Percentiles rank a stretch among this genome's conserved stretches.
Evolutionary conservation across 2,329 filamentous ascomycete species (phyloP).

Genomic region (Colletotrichum sansevieriae): DNA sequence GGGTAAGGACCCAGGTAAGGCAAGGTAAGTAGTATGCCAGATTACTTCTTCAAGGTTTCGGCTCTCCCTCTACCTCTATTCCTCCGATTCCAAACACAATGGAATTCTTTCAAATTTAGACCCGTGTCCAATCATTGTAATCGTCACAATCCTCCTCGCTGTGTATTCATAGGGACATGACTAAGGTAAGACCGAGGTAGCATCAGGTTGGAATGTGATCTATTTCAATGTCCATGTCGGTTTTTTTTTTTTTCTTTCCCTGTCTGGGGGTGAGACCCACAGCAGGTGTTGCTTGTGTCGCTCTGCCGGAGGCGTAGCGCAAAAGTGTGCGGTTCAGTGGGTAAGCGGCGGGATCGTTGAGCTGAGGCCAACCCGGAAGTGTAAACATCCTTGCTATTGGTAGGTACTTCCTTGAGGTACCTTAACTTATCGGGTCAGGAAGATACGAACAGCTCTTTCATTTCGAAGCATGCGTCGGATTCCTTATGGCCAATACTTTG

Average conservation of each 20-base stretch:
- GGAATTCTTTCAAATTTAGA: background rate
- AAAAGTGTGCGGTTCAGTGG: constrained; percentile 1
- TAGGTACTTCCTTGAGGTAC: background rate
- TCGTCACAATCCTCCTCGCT: background rate
- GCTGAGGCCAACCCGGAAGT: background rate
- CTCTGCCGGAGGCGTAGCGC: constrained; percentile 34
- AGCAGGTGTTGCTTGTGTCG: constrained; percentile 32
- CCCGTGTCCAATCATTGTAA: background rate
- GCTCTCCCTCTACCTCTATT: too few relatives aligned
- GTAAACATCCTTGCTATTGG: background rate
- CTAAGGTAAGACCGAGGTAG: constrained; percentile 16
- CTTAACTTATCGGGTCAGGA: background rate
- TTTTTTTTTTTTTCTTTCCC: background rate
- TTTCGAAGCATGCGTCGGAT: too few relatives aligned
- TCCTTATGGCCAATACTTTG: too few relatives aligned
- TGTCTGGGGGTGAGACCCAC: constrained; percentile 17
- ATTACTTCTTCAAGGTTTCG: too few relatives aligned
- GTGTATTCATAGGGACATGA: background rate
- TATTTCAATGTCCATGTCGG: background rate
- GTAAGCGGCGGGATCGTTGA: constrained; percentile 2
- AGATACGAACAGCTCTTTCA: too few relatives aligned
- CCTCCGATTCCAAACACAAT: background rate
- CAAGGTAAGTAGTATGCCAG: too few relatives aligned
- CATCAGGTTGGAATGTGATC: constrained; percentile 10
- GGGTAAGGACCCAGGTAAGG: background rate